phyloP scores from a whole-genome alignment of 768 basidiomycete genomes.

The Mycena sanguinolenta region DNA sequence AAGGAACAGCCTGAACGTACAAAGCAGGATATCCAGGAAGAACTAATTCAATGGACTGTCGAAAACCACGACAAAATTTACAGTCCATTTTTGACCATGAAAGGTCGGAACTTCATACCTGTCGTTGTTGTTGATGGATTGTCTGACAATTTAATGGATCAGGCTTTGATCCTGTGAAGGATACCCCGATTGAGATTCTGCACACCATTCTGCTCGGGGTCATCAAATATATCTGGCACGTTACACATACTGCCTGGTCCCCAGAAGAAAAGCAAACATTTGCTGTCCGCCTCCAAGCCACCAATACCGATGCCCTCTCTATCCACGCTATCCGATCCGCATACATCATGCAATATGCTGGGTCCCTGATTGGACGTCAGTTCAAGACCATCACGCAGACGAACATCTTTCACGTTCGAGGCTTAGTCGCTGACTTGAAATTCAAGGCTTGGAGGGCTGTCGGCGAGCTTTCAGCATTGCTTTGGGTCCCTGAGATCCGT shows the following conservation, averaged over 20 bases:
- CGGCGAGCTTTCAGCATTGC: slow-evolving; percentile 40
- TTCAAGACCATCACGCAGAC: slow-evolving; percentile 45
- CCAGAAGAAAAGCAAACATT: slow-evolving; percentile 32
- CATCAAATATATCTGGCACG: slow-evolving; percentile 47
- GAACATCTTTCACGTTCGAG: slow-evolving; percentile 42
- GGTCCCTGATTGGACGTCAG: no score
- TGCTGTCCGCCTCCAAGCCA: slow-evolving; percentile 38
- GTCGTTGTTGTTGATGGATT: no score
- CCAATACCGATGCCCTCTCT: slow-evolving; percentile 30
- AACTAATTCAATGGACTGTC: slow-evolving; percentile 47
- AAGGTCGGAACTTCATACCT: slow-evolving; percentile 42
- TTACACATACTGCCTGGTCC: slow-evolving; percentile 34
- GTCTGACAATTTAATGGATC: not conserved
- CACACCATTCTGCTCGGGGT: no score
- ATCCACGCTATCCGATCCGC: slow-evolving; percentile 32
- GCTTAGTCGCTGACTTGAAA: slow-evolving; percentile 37
- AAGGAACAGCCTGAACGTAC: slow-evolving; percentile 34
- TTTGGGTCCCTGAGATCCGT: no score
- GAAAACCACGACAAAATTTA: slow-evolving; percentile 40
- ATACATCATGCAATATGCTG: slow-evolving; percentile 46
- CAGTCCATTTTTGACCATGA: slow-evolving; percentile 48
- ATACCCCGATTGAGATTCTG: slow-evolving; percentile 44
- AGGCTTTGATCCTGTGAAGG: slow-evolving; percentile 32
- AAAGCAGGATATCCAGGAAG: slow-evolving; percentile 38
- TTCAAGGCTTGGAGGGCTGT: slow-evolving; percentile 40